Conservation (phyloP, 345 rosid genomes). For the Eucalyptus grandis region DNA sequence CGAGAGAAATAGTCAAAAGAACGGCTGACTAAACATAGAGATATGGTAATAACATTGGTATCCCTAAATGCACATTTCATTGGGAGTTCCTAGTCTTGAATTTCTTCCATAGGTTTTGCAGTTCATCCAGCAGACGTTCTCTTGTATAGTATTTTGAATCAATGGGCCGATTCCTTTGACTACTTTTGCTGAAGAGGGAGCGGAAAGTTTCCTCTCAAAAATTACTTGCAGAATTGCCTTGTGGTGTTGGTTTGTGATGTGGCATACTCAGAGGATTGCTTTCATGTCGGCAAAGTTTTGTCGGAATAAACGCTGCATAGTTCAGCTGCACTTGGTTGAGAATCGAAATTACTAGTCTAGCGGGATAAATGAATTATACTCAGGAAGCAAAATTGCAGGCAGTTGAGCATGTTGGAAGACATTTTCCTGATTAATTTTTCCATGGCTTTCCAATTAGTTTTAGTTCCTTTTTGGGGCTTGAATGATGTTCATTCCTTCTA, state of each 20-base stretch:
- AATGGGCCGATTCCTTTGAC: not conserved
- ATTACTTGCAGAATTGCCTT: not conserved
- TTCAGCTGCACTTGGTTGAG: not conserved
- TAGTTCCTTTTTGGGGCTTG: not conserved
- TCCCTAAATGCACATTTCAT: not conserved
- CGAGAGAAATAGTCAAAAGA: not conserved
- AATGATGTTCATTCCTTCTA: not conserved
- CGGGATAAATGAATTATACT: not conserved
- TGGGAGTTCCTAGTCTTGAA: not conserved
- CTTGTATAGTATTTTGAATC: not conserved
- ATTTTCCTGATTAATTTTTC: not conserved
- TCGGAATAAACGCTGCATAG: not conserved
- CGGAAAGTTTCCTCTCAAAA: not conserved
- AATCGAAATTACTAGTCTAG: not conserved
- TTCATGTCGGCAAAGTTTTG: not conserved
- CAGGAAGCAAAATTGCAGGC: not conserved
- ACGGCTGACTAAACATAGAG: not conserved
- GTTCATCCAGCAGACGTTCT: not conserved
- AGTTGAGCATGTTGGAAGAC: not conserved
- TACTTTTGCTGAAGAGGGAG: not conserved
- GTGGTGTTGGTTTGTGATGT: not conserved
- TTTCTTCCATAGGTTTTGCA: not conserved
- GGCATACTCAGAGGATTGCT: not conserved
- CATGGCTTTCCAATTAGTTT: not conserved
- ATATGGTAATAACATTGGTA: not conserved